Conservation (phyloP, 805 yeast species). For the Saccharomyces mikatae region DNA sequence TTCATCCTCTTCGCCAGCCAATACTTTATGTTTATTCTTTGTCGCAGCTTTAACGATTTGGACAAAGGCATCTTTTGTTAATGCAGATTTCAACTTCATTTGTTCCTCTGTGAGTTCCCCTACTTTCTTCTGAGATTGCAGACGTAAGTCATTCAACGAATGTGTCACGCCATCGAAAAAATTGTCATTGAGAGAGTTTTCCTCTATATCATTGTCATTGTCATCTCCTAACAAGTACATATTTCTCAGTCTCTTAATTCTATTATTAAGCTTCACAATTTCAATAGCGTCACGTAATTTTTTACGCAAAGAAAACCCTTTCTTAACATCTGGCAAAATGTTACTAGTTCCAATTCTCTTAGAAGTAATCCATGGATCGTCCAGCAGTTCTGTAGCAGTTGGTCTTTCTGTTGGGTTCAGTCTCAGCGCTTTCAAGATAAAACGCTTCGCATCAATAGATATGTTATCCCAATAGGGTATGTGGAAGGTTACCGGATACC, state of each 20-base stretch:
- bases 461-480: slow-evolving; percentile 79
- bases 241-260: slow-evolving; percentile 61
- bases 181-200: slow-evolving; percentile 4
- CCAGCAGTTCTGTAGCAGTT: slow-evolving; percentile 53
- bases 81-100: slow-evolving; percentile 30
- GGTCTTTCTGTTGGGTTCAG: slow-evolving; percentile 62
- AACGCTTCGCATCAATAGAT: slow-evolving; percentile 70
- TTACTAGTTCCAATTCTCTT: slow-evolving; percentile 47
- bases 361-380: slow-evolving; percentile 68
- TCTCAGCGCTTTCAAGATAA: slow-evolving; percentile 63
- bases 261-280: slow-evolving; percentile 71
- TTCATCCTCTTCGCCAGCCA: slow-evolving; percentile 15
- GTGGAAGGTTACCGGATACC: slow-evolving; percentile 75
- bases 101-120: slow-evolving; percentile 7
- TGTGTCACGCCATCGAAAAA: slow-evolving; percentile 17
- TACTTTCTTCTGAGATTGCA: slow-evolving; percentile 6
- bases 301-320: slow-evolving; percentile 74
- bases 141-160: slow-evolving; percentile 11
- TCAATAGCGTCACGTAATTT: slow-evolving; percentile 83
- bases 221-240: slow-evolving; percentile 46
- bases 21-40: slow-evolving; percentile 42
- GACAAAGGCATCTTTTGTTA: slow-evolving; percentile 52
- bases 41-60: slow-evolving; percentile 65
- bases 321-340: slow-evolving; percentile 71
- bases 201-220: slow-evolving; percentile 27